Percentiles rank a stretch among this genome's conserved stretches.
phyloP scores from a whole-genome alignment of 805 yeast genomes.

The Teunomyces kruisii region DNA sequence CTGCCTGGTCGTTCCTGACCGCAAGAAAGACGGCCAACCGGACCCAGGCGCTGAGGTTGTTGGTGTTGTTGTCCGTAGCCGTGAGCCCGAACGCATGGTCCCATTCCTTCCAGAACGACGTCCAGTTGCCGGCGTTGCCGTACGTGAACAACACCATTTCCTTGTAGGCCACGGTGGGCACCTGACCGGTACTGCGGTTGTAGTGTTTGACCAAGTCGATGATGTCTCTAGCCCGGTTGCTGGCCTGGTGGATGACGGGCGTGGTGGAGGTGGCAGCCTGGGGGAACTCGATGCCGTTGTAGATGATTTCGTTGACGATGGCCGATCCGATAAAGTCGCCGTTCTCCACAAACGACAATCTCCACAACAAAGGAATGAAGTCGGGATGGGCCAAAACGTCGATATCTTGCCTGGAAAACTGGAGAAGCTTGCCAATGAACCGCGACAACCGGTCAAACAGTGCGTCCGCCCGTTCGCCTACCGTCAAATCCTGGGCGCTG shows the following conservation, averaged over 20 bases:
- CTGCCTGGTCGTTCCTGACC: conserved; percentile 22
- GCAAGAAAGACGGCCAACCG: conserved; percentile 34
- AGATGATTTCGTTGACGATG: conserved; percentile 24
- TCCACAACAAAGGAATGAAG: conserved; percentile 36
- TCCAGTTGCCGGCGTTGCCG: conserved; percentile 41
- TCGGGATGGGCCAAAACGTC: conserved; percentile 24
- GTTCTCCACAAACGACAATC: conserved; percentile 21
- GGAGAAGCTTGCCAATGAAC: conserved; percentile 25
- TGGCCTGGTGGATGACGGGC: conserved; percentile 16
- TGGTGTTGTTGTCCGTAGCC: not conserved
- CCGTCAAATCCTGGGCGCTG: conserved; percentile 4
- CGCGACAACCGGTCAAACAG: conserved; percentile 24
- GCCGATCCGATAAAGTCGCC: conserved; percentile 21
- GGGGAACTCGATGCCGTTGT: conserved; percentile 9
- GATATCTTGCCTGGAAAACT: conserved; percentile 25
- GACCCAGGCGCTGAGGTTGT: conserved; percentile 24
- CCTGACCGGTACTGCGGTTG: conserved; percentile 11
- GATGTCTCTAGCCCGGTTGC: conserved; percentile 31
- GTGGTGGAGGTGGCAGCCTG: not conserved
- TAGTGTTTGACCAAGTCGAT: conserved; percentile 24
- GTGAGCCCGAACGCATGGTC: conserved; percentile 17
- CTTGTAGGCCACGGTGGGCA: conserved; percentile 19
- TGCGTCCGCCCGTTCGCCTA: conserved; percentile 16
- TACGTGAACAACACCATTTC: conserved; percentile 36
- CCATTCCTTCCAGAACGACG: conserved; percentile 41